Conservation (phyloP, 495 filamentous ascomycete genomes). For the Hyaloscypha finlandica region DNA sequence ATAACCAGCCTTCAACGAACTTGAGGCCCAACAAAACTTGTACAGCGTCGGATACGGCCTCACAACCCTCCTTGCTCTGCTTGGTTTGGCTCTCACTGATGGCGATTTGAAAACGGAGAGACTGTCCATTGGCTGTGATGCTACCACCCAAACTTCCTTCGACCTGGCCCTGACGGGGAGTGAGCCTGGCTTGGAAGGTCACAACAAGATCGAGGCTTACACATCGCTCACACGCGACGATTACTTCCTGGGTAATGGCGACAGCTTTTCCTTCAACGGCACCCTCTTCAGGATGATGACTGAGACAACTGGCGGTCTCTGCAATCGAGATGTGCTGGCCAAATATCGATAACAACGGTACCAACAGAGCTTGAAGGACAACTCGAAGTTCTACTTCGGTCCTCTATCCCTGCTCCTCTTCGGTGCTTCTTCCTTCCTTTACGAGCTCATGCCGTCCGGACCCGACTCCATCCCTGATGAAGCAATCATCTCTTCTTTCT, state of each 20-base stretch:
- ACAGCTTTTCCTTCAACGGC: conserved; percentile 44
- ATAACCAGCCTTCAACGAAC: conserved; percentile 44
- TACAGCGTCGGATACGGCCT: conserved; percentile 46
- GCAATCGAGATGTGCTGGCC: conserved; percentile 37
- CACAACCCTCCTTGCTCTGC: conserved; percentile 37
- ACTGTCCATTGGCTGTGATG: conserved; percentile 47
- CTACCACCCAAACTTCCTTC: conserved; percentile 40
- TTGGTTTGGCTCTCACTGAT: conserved; percentile 38
- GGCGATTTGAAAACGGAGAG: conserved; percentile 43
- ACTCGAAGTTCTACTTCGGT: conserved; percentile 43
- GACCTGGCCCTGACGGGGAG: conserved; percentile 37
- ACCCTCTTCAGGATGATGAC: conserved; percentile 42
- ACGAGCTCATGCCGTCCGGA: conserved; percentile 42
- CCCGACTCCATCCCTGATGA: conserved; percentile 37
- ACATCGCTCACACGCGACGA: conserved; percentile 45
- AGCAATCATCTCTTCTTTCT: conserved; percentile 41
- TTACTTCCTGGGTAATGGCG: conserved; percentile 40
- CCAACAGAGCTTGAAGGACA: conserved; percentile 37
- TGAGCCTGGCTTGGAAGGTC: conserved; percentile 42
- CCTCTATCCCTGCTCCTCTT: conserved; percentile 38
- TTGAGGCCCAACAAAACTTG: conserved; percentile 45
- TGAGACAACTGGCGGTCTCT: conserved; percentile 34
- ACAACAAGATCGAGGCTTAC: conserved; percentile 48
- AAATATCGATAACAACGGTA: conserved; percentile 40
- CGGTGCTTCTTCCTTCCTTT: conserved; percentile 44